Evolutionary conservation across 2,329 filamentous ascomycete species (phyloP).

Genomic region (Pseudocercospora fijiensis): DNA sequence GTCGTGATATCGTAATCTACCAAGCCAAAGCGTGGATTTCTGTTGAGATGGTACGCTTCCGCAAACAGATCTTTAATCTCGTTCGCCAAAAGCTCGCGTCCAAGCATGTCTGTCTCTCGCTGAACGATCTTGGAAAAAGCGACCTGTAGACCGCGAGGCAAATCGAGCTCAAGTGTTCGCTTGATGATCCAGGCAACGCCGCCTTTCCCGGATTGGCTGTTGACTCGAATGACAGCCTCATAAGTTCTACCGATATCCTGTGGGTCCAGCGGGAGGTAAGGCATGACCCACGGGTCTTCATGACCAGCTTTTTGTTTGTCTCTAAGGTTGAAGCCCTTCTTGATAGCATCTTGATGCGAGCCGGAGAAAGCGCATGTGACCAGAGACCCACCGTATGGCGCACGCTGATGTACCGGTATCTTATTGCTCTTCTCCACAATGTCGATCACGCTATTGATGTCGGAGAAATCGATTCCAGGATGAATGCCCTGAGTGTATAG

Average conservation of each 20-base stretch:
- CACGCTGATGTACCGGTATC: slow-evolving; percentile 85
- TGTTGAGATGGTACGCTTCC: slow-evolving; percentile 77
- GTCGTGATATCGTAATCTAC: slow-evolving; percentile 89
- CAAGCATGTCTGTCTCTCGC: slow-evolving; percentile 72
- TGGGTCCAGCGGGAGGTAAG: slow-evolving; percentile 90
- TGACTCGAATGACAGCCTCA: slow-evolving; percentile 96
- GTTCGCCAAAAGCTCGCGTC: slow-evolving; percentile 75
- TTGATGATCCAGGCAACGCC: slow-evolving; percentile 93
- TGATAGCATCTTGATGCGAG: slow-evolving; percentile 93
- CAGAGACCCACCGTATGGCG: slow-evolving; percentile 85
- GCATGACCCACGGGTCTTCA: slow-evolving; percentile 76
- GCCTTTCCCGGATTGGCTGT: slow-evolving; percentile 93
- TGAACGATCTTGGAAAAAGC: slow-evolving; percentile 90
- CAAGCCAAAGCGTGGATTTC: slow-evolving; percentile 80
- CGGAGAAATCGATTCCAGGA: slow-evolving; percentile 85
- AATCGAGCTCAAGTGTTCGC: slow-evolving; percentile 82
- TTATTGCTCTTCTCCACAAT: slow-evolving; percentile 91
- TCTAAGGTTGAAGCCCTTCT: slow-evolving; percentile 76
- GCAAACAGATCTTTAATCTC: slow-evolving; percentile 91
- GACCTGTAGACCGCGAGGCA: slow-evolving; percentile 87
- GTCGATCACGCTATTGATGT: slow-evolving; percentile 81
- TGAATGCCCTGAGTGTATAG: slow-evolving; percentile 91
- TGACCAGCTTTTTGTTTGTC: slow-evolving; percentile 58
- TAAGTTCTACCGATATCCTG: slow-evolving; percentile 94
- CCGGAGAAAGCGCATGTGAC: slow-evolving; percentile 93